Evolutionary conservation across 1,139 yeast genomes (phyloP), one percentile per base, ranked within the genome.

Genomic region (Kluyveromyces sp.): DNA sequence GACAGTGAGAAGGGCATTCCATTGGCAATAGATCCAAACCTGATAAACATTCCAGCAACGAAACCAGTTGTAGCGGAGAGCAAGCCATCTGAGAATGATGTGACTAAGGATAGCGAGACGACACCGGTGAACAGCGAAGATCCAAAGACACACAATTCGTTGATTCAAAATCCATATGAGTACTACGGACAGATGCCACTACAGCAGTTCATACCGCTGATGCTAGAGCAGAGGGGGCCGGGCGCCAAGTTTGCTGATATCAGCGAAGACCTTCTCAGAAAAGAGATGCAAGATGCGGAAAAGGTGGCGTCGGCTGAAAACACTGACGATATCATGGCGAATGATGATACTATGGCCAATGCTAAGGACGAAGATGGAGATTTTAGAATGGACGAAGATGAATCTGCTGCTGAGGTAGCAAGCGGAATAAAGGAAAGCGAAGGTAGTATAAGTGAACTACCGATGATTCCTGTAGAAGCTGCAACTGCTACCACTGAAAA

Each of bases 241-340:
- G 56, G 55, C 7, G 49, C 53, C 13, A 55, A 55, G 17, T 65
- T 67, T 48, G 50, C 64, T 11, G 56, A 55, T 42, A 62, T 84
- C 15, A 74, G 82, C 0, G 94, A 83, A 56, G 78, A 73, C 8
- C 66, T 70, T 1, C 63, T 84, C 15, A 51, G 61, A 37, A 63
- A 65, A 33, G 84, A 78, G 50, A 70, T 30, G 33, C 7, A 12
- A 8, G 16, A 30, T 7, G 13, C 7, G 13, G 33, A 33, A 26
- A 33, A 9, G 26, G 3, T 40, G 35, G 3, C 43, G 39, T 22
- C 39, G 36, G 16, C 45, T 35, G n/a, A 45, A 43, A 11, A 49
- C 41, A 40, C 43, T 38, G 31, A 3, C 15, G 12, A 18, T 6
- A 33, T 8, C 11, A 17, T 51, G 7, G 13, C 18, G 6, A 11